Evolutionary conservation across 1,284 basidiomycete species (phyloP).

Genomic region (Singerocomus rubriflavus): DNA sequence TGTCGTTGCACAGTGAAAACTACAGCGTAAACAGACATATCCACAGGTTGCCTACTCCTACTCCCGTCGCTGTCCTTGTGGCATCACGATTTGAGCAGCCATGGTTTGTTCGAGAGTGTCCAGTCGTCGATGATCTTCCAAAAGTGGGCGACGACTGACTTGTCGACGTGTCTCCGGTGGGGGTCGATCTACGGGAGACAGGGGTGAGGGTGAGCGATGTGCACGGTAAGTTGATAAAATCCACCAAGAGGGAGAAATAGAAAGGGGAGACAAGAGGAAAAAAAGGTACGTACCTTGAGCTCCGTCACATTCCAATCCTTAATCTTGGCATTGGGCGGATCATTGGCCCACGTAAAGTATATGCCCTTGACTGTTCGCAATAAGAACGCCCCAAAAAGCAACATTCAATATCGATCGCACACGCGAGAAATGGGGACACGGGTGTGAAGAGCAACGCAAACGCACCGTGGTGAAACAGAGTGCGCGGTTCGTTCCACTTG

Average conservation of each 20-base stretch:
- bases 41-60: not conserved
- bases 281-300: slow-evolving; percentile 72
- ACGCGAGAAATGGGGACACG: not conserved
- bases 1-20: not conserved
- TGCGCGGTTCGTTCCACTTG: slow-evolving; percentile 91
- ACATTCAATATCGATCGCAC: too few relatives aligned
- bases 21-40: not conserved
- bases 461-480: slow-evolving; percentile 88
- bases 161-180: slow-evolving; percentile 91
- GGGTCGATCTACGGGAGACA: slow-evolving; percentile 69
- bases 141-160: slow-evolving; percentile 91
- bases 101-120: slow-evolving; percentile 78
- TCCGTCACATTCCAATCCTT: slow-evolving; percentile 97
- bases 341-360: slow-evolving; percentile 91
- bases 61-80: not conserved
- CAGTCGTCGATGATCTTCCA: slow-evolving; percentile 90
- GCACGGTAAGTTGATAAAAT: too few relatives aligned
- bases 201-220: not conserved
- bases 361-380: slow-evolving; percentile 76
- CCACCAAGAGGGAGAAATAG: too few relatives aligned
- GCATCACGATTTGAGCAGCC: slow-evolving; percentile 47
- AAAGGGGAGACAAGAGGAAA: too few relatives aligned
- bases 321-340: slow-evolving; percentile 83
- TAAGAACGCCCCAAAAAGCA: too few relatives aligned
- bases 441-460: not conserved